Percentiles rank a stretch among this genome's conserved stretches.
Conservation (phyloP, 1,284 basidiomycete species). For the Rhodofomes roseus region DNA sequence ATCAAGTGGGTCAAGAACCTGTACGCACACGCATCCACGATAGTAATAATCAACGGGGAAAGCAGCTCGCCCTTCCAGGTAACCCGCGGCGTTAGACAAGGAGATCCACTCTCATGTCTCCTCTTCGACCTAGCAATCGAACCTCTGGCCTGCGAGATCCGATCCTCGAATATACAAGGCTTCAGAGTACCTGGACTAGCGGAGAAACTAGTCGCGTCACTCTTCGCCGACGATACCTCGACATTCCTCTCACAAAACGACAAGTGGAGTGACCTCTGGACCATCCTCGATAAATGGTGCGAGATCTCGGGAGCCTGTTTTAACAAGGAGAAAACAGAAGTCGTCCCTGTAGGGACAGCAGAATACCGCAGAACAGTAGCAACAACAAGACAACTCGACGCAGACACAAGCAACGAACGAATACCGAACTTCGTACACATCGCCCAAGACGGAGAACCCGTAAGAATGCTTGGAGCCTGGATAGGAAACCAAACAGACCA, state of each 20-base stretch:
- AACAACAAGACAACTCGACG: background rate
- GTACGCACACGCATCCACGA: slow-evolving; percentile 21
- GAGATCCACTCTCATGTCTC: slow-evolving; percentile 30
- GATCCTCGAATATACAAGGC: slow-evolving; percentile 28
- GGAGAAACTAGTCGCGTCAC: background rate
- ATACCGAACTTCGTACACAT: slow-evolving; percentile 11
- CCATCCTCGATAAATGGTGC: background rate
- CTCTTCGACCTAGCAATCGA: background rate
- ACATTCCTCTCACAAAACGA: slow-evolving; percentile 1
- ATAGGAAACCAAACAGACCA: slow-evolving; percentile 21
- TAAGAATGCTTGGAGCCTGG: slow-evolving; percentile 26
- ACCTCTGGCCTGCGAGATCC: slow-evolving; percentile 22
- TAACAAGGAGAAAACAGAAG: background rate
- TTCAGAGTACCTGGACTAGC: slow-evolving; percentile 17
- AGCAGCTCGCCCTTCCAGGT: slow-evolving; percentile 17
- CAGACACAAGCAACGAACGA: background rate
- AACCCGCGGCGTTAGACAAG: slow-evolving; percentile 27
- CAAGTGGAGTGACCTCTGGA: background rate
- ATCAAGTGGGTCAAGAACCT: slow-evolving; percentile 15
- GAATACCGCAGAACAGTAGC: background rate
- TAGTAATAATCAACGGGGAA: slow-evolving; percentile 25
- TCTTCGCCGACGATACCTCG: slow-evolving; percentile 9
- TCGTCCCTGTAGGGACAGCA: background rate
- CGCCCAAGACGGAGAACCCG: slow-evolving; percentile 19
- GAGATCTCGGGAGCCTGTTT: background rate